Percentiles rank a stretch among this genome's conserved stretches.
These are phyloP conservation scores for Starmerella kuoi DNA, from an alignment of 805 yeast genomes.

Conservation along the genomic window DNA sequence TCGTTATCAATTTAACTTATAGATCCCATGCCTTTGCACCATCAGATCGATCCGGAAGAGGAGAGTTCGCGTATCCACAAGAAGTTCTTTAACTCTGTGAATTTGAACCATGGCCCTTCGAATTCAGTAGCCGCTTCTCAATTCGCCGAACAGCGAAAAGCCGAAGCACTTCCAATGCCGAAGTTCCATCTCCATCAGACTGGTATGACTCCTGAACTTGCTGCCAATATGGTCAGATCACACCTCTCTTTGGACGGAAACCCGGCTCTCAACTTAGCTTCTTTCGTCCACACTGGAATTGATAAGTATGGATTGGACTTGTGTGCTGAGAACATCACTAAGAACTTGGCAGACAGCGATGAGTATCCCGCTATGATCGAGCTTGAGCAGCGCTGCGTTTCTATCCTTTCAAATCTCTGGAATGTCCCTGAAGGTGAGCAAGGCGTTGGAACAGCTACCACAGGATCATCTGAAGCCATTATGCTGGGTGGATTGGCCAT, in stretches of 20 bases:
- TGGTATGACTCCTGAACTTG: constrained; percentile 42
- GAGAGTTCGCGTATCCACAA: constrained; percentile 6
- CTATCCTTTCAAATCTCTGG: constrained; percentile 73
- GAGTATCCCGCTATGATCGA: constrained; percentile 82
- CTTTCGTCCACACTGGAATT: constrained; percentile 70
- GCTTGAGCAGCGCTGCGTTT: constrained; percentile 67
- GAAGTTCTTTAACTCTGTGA: neutral
- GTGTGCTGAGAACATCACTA: constrained; percentile 58
- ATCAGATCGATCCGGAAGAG: constrained; percentile 14
- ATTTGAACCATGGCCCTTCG: neutral
- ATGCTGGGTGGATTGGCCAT: constrained; percentile 88
- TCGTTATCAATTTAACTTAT: too few species aligned
- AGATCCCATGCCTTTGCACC: constrained; percentile 11
- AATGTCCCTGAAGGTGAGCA: constrained; percentile 42
- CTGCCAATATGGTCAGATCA: constrained; percentile 54
- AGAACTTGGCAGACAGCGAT: constrained; percentile 85
- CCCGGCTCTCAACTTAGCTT: constrained; percentile 74
- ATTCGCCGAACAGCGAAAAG: neutral
- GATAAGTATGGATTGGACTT: constrained; percentile 44
- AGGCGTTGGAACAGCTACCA: constrained; percentile 80
- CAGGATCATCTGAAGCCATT: constrained; percentile 89
- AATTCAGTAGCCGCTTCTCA: neutral
- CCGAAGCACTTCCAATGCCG: constrained; percentile 27
- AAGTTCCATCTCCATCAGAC: constrained; percentile 49
- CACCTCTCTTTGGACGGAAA: constrained; percentile 74